Percentiles rank a stretch among this genome's conserved stretches.
These are phyloP conservation scores for Kwoniella sp. DNA, from an alignment of 768 basidiomycete species.

Conservation along the genomic window DNA sequence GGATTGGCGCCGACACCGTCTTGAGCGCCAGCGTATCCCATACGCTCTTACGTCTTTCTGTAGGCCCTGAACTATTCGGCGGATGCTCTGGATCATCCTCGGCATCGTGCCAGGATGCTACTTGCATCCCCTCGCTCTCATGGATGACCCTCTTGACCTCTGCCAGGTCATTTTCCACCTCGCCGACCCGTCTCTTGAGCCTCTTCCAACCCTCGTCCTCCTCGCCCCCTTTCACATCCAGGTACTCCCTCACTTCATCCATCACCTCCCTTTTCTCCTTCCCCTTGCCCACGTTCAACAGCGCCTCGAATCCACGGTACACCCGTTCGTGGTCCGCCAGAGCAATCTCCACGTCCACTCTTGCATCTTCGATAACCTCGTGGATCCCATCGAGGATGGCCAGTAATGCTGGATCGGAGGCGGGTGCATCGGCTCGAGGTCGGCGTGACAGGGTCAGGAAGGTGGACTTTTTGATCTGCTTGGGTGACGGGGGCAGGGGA, in stretches of 20 bases:
- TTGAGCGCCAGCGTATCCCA: slow-evolving; percentile 21
- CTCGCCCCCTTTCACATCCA: slow-evolving; percentile 13
- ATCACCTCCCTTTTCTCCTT: slow-evolving; percentile 16
- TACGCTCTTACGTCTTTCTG: slow-evolving; percentile 5
- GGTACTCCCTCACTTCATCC: slow-evolving; percentile 32
- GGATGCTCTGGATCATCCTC: not conserved
- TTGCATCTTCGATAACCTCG: slow-evolving; percentile 50
- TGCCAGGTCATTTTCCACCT: slow-evolving; percentile 43
- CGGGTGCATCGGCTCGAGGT: not conserved
- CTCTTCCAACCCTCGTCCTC: slow-evolving; percentile 18
- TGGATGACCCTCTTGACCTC: slow-evolving; percentile 35
- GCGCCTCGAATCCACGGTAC: slow-evolving; percentile 42
- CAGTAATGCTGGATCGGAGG: slow-evolving; percentile 27
- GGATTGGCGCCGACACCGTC: slow-evolving; percentile 13
- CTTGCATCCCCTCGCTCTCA: slow-evolving; percentile 27
- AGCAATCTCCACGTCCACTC: slow-evolving; percentile 49
- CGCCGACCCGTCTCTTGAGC: slow-evolving; percentile 28
- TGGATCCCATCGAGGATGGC: slow-evolving; percentile 42
- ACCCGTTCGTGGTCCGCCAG: slow-evolving; percentile 48
- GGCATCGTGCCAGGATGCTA: not conserved
- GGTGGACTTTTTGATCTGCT: slow-evolving; percentile 13
- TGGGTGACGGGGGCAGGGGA: slow-evolving; percentile 13
- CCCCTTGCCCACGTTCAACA: slow-evolving; percentile 36
- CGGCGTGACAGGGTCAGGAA: slow-evolving; percentile 13
- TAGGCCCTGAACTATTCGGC: not conserved